Percentiles rank a stretch among this genome's conserved stretches.
phyloP scores from a whole-genome alignment of 331 rosid genomes.

The Malus hybrid region DNA sequence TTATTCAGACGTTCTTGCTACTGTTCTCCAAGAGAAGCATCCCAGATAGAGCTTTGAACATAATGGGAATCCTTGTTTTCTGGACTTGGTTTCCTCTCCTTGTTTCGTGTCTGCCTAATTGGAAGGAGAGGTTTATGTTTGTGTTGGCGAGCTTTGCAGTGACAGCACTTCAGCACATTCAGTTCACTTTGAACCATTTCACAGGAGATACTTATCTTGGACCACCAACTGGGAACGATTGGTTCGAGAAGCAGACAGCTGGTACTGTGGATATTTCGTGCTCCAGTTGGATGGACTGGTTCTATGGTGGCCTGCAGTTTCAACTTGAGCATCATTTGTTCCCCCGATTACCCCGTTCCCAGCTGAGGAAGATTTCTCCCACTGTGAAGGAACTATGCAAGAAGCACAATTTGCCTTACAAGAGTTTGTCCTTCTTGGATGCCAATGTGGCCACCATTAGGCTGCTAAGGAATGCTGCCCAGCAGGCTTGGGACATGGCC shows the following conservation, averaged over 20 bases:
- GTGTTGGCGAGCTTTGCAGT: conserved; percentile 48
- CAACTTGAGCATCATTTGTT: conserved; percentile 78
- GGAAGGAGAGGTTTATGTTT: conserved; percentile 57
- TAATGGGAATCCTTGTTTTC: conserved; percentile 48
- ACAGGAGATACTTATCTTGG: conserved; percentile 60
- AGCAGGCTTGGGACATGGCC: conserved; percentile 33
- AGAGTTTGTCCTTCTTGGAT: conserved; percentile 49
- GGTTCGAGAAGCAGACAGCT: conserved; percentile 62
- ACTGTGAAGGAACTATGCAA: conserved; percentile 47
- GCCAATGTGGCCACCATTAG: conserved; percentile 37
- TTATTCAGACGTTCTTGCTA: conserved; percentile 47
- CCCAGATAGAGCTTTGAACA: conserved; percentile 55
- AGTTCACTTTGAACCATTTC: conserved; percentile 62
- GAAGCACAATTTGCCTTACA: conserved; percentile 59
- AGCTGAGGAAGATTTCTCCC: conserved; percentile 46
- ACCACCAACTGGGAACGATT: conserved; percentile 55
- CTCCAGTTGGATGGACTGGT: conserved; percentile 54
- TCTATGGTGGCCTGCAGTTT: conserved; percentile 67
- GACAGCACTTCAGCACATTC: conserved; percentile 57
- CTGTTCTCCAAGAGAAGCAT: conserved; percentile 44
- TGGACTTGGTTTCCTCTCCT: conserved; percentile 78
- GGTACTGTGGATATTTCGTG: conserved; percentile 59
- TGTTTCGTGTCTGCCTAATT: conserved; percentile 42
- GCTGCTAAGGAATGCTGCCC: conserved; percentile 31
- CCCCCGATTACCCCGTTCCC: conserved; percentile 47